Evolutionary conservation across 495 filamentous ascomycete genomes (phyloP).

Genomic region (Oidiodendron maius): DNA sequence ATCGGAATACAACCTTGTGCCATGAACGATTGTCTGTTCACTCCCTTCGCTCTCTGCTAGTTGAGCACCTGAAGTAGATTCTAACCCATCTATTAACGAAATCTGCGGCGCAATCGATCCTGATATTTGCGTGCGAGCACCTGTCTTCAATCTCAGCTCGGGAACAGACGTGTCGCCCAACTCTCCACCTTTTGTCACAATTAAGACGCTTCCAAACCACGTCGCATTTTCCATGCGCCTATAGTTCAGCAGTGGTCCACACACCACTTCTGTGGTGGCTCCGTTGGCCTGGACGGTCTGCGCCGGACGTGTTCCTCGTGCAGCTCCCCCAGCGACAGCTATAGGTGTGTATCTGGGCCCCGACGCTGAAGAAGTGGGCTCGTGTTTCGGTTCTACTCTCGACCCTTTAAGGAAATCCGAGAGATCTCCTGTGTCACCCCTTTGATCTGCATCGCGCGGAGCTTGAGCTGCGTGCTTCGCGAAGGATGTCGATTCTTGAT

Average conservation of each 20-base stretch:
- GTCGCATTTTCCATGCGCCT: slow-evolving; percentile 64
- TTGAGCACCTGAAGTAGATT: not conserved
- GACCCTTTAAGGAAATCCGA: slow-evolving; percentile 43
- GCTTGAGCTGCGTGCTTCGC: slow-evolving; percentile 20
- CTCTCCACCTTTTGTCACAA: slow-evolving; percentile 65
- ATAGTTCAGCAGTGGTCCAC: slow-evolving; percentile 81
- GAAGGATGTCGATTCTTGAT: slow-evolving; percentile 45
- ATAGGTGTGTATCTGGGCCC: slow-evolving; percentile 17
- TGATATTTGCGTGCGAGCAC: not conserved
- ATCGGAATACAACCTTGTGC: slow-evolving; percentile 67
- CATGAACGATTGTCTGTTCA: slow-evolving; percentile 7
- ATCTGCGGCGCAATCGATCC: not conserved
- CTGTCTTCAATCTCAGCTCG: slow-evolving; percentile 10
- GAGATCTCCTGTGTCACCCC: slow-evolving; percentile 34
- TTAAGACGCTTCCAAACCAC: slow-evolving; percentile 83
- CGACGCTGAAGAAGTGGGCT: slow-evolving; percentile 18
- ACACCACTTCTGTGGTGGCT: slow-evolving; percentile 47
- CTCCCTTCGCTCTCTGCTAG: not conserved
- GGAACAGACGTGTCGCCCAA: slow-evolving; percentile 38
- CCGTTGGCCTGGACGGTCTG: not conserved
- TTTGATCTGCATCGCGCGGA: slow-evolving; percentile 27
- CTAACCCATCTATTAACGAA: too few species aligned
- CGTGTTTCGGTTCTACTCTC: slow-evolving; percentile 31
- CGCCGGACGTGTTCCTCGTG: slow-evolving; percentile 1
- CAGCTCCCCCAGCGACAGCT: slow-evolving; percentile 10